Percentiles rank a stretch among this genome's conserved stretches.
These are phyloP conservation scores for Trichoderma sp. DNA, from an alignment of 2,329 filamentous ascomycete genomes.

Conservation along the genomic window DNA sequence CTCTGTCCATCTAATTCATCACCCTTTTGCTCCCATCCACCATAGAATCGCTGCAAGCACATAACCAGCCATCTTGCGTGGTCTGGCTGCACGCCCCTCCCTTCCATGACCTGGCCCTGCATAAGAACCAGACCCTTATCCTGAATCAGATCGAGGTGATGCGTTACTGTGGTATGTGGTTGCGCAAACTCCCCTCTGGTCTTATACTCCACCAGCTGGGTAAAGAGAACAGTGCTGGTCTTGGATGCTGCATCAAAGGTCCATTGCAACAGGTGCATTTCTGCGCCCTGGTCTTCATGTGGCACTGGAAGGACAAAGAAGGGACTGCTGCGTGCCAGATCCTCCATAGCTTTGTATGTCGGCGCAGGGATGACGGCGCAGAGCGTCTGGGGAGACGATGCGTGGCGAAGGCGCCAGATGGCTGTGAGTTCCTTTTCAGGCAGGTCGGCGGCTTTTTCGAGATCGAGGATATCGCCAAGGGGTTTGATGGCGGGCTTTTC, in stretches of 20 bases:
- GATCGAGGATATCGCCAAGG: constrained; percentile 64
- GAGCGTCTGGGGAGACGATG: constrained; percentile 70
- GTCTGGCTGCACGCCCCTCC: constrained; percentile 72
- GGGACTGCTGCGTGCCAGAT: constrained; percentile 71
- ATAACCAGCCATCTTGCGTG: constrained; percentile 90
- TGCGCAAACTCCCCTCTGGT: constrained; percentile 82
- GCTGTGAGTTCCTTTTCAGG: constrained; percentile 80
- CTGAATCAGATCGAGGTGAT: constrained; percentile 77
- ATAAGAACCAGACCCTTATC: constrained; percentile 81
- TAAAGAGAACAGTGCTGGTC: constrained; percentile 83
- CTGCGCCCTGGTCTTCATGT: constrained; percentile 67
- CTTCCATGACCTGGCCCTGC: constrained; percentile 77
- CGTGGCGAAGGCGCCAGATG: constrained; percentile 88
- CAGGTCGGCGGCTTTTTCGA: constrained; percentile 72
- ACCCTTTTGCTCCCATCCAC: constrained; percentile 57
- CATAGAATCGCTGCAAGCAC: constrained; percentile 94
- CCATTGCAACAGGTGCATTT: constrained; percentile 98
- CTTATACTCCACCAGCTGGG: constrained; percentile 91
- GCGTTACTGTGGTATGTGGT: constrained; percentile 91
- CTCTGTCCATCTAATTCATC: constrained; percentile 40
- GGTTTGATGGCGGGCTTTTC: constrained; percentile 44
- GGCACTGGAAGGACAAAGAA: constrained; percentile 90
- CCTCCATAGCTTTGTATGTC: constrained; percentile 73
- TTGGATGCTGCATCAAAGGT: constrained; percentile 71
- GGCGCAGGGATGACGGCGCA: constrained; percentile 76